Base-by-base conservation (phyloP, 805 yeast genomes). In the Zygoascus bituminiphila region DNA sequence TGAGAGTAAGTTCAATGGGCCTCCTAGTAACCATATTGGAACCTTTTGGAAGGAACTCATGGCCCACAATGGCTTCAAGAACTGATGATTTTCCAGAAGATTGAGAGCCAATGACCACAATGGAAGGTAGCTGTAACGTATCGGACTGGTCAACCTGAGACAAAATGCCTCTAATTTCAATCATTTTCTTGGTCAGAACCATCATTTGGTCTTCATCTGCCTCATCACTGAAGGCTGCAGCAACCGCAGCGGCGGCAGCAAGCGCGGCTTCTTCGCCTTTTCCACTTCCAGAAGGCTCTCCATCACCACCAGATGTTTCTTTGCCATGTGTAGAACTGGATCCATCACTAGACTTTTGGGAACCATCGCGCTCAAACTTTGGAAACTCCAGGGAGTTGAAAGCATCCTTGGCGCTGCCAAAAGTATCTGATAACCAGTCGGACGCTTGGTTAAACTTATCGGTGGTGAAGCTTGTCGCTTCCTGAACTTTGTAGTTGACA, bases 51-150 rank as follows among this genome's bases (percentile, higher is more conserved):
- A 93, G 70, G 57, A 93, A 93, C 63, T 93, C 97, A 57, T 86
- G 95, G n/a, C 99, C 99, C 4, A 93, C 99, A 50, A 93, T 85
- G 5, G 96, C 79, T 64, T 93, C 98, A 43, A 93, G 73, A 1
- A 93, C 98, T 1, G 98, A 91, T 0, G 97, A 88, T 65, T 93
- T 93, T 41, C 99, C 99, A 39, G 96, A 86, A 6, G 95, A 85
- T 69, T 93, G 99, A 1, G 98, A 91, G 0, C 99, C 99, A 53
- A 93, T 79, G 2, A 93, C 98, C 25, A 93, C 98, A 58, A 93
- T 93, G 0, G 97, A 84, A 1, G 98, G 98, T 38, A 93, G 71
- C 56, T 82, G 86, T 44, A 93, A 71, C 10, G 87, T 77, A 33
- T 87, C 88, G 5, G 83, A 70, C 49, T 82, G 80, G 57, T 88